Evolutionary conservation across 306 rosid genomes (phyloP), one percentile per base, ranked within the genome.

Genomic region (Cyclanthera cordifolia): DNA sequence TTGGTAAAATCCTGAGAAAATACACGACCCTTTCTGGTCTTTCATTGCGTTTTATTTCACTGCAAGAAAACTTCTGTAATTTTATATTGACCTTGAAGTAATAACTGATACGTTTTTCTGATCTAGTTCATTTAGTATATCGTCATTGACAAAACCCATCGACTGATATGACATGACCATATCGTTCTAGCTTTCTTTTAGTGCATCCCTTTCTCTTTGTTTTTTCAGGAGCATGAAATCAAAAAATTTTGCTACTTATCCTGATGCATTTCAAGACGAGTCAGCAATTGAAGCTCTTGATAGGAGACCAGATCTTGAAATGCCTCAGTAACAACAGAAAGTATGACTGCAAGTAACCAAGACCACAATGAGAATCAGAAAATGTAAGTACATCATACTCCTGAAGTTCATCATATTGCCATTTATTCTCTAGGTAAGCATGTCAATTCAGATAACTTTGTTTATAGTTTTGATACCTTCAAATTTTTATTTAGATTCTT

Each of bases 281-380:
- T 83, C 86, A 3, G 73, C 19, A 63, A 59, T 54, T 51, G 85
- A 80, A 77, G 81, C 67, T 27, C 72, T 84, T 30, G 96, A 93
- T 75, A 80, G 79, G 74, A 86, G 99, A 69, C 95, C 95, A 10
- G 99, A 90, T 79, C 90, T 93, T 28, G 99, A 93, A 83, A 63
- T 81, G 77, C 96, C 99, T 0, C 79, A 73, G 73, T 87, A 70
- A 84, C 49, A 0, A 50, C 53, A 21, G 11, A 61, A 68, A 16
- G 25, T 48, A 47, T 9, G 58, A 49, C 20, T 23, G n/a, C 53
- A 64, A 13, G 13, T 43, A 21, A 64, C 20, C 70, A 19, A 19
- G 19, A 20, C 13, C 53, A 3, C 50, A 21, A 64, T 21, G 53
- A 5, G 34, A 43, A 21, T 41, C 32, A 41, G 19, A 39, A 61